Conservation (phyloP, 176 grass and related monocot species). For the Bolboschoenus planiculmis region DNA sequence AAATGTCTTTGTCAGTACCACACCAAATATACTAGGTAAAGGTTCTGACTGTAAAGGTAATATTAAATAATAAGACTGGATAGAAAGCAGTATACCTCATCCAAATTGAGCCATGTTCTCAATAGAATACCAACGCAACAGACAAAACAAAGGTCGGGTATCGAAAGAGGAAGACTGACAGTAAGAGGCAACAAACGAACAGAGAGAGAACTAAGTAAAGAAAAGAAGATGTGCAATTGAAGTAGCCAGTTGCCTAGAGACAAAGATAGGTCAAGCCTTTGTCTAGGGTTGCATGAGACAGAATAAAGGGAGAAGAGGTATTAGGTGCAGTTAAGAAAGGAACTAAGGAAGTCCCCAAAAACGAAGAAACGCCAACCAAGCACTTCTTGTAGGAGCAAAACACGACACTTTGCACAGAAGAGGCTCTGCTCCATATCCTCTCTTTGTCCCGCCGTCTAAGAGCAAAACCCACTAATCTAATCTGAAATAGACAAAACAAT, state of each 20-base stretch:
- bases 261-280: constrained; percentile 46
- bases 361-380: constrained; percentile 94
- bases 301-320: constrained; percentile 23
- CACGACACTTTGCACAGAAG: constrained; percentile 53
- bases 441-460: constrained; percentile 5
- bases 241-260: constrained; percentile 30
- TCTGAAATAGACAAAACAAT: constrained; percentile 14
- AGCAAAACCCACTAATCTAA: constrained; percentile 1
- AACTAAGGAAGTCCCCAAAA: constrained; percentile 70
- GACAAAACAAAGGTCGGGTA: background rate
- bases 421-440: constrained; percentile 80
- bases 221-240: constrained; percentile 50
- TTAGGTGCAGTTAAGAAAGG: constrained; percentile 93
- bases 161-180: constrained; percentile 5
- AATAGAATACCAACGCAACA: background rate
- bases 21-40: background rate
- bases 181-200: constrained; percentile 37
- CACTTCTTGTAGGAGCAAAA: constrained; percentile 77
- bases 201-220: constrained; percentile 33
- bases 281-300: constrained; percentile 52
- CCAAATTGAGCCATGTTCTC: constrained; percentile 21
- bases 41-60: background rate
- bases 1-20: background rate
- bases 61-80: constrained; percentile 3
- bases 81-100: constrained; percentile 15